Evolutionary conservation across 192 early-diverging fungal genomes (phyloP).

Genomic region (Coemansia reversa): DNA sequence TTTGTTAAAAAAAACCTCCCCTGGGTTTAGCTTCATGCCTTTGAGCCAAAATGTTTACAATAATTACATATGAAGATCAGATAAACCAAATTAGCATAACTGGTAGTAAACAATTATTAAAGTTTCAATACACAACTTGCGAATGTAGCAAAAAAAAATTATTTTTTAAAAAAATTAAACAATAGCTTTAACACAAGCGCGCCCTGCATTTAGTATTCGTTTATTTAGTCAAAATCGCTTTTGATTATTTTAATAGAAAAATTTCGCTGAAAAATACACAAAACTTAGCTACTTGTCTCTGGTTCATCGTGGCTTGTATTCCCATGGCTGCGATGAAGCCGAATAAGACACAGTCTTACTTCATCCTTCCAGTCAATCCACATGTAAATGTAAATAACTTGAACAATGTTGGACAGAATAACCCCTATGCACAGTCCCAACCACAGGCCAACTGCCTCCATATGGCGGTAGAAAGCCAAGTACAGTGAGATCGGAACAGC

Average conservation of each 20-base stretch:
- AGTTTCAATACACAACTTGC: too few relatives aligned
- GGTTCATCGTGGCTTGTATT: not conserved
- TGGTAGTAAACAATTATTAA: not conserved
- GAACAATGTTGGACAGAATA: constrained; percentile 23
- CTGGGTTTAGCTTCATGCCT: too few relatives aligned
- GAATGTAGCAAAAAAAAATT: too few relatives aligned
- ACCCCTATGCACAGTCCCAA: constrained; percentile 52
- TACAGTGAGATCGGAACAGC: constrained; percentile 50
- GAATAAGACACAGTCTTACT: constrained; percentile 30
- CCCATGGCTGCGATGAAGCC: constrained; percentile 13
- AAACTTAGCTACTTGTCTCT: not conserved
- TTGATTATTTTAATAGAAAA: too few relatives aligned
- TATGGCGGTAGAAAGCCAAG: constrained; percentile 33
- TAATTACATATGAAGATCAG: too few relatives aligned
- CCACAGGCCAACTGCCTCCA: constrained; percentile 38
- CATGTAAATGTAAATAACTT: constrained; percentile 31
- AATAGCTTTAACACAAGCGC: too few relatives aligned
- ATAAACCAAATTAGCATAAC: too few relatives aligned
- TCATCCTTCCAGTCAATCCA: constrained; percentile 39
- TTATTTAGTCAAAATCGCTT: too few relatives aligned
- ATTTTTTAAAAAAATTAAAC: too few relatives aligned
- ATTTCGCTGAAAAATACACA: not conserved
- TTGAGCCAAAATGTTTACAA: too few relatives aligned
- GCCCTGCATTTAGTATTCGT: too few relatives aligned
- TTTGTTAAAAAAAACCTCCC: too few relatives aligned